These are phyloP conservation scores for Brettanomyces nanus DNA, from an alignment of 805 yeast species.

Conservation along the genomic window DNA sequence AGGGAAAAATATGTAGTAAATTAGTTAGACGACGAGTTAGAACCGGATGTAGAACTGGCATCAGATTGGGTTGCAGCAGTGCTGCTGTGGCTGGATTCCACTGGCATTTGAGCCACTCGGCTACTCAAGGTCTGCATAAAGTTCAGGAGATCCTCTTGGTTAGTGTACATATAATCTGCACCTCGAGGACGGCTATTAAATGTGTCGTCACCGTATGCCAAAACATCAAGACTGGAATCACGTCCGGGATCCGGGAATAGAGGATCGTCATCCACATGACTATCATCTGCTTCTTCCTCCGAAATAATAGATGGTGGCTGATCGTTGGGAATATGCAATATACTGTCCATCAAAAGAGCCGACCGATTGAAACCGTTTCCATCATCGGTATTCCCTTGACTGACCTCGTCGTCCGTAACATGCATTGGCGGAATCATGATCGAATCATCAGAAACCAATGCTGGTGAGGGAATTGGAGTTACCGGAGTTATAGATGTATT, in stretches of 20 bases:
- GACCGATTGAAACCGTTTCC: not conserved
- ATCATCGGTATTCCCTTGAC: not conserved
- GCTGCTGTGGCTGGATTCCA: too few species aligned
- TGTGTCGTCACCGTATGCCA: slow-evolving; percentile 2
- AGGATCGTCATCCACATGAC: not conserved
- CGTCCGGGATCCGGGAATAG: not conserved
- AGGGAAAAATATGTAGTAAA: too few species aligned
- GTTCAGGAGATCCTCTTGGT: slow-evolving; percentile 21
- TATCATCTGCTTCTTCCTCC: slow-evolving; percentile 23
- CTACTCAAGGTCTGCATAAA: slow-evolving; percentile 20
- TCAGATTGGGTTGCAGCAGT: too few species aligned
- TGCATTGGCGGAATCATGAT: not conserved
- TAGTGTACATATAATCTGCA: slow-evolving; percentile 18
- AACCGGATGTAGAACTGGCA: too few species aligned
- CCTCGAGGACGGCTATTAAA: not conserved
- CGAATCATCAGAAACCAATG: not conserved
- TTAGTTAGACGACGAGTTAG: too few species aligned
- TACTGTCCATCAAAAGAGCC: slow-evolving; percentile 20
- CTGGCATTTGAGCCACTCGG: not conserved
- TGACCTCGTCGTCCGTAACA: not conserved
- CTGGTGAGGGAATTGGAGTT: not conserved
- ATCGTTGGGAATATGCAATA: slow-evolving; percentile 24
- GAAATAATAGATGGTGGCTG: slow-evolving; percentile 33
- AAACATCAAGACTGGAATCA: slow-evolving; percentile 5
- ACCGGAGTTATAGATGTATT: not conserved